These are phyloP conservation scores for Hypocrella siamensis DNA, from an alignment of 2,329 filamentous ascomycete species.

Conservation along the genomic window DNA sequence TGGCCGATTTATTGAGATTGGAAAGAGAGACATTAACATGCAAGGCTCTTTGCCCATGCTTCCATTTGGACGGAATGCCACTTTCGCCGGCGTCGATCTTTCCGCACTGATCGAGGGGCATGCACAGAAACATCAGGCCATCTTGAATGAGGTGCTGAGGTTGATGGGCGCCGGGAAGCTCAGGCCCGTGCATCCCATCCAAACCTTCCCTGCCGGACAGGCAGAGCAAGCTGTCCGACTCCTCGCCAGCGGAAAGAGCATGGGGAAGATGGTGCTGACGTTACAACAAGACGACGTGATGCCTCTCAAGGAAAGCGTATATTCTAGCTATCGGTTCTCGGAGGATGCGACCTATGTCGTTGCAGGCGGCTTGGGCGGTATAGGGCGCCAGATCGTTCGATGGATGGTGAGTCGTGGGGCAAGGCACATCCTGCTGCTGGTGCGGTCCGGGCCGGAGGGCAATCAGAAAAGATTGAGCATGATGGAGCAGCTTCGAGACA, in stretches of 20 bases:
- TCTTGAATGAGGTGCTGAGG: not conserved
- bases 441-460: not conserved
- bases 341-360: not conserved
- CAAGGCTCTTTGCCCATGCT: conserved; percentile 15
- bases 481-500: not conserved
- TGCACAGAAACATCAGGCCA: no score
- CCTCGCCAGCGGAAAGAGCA: not conserved
- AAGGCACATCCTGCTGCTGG: not conserved
- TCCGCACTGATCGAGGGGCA: not conserved
- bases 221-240: not conserved
- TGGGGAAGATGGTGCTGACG: not conserved
- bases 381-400: not conserved
- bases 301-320: not conserved
- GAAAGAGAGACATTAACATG: conserved; percentile 10
- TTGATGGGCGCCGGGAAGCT: not conserved
- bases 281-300: not conserved
- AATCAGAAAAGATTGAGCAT: not conserved
- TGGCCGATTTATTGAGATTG: conserved; percentile 17
- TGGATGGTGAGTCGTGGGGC: conserved; percentile 1
- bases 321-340: not conserved
- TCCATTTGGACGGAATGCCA: conserved; percentile 1
- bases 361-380: not conserved
- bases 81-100: conserved; percentile 4
- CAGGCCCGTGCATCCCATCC: not conserved
- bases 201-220: not conserved